phyloP scores from a whole-genome alignment of 352 stramenopile genomes.

The Phytophthora kernoviae region DNA sequence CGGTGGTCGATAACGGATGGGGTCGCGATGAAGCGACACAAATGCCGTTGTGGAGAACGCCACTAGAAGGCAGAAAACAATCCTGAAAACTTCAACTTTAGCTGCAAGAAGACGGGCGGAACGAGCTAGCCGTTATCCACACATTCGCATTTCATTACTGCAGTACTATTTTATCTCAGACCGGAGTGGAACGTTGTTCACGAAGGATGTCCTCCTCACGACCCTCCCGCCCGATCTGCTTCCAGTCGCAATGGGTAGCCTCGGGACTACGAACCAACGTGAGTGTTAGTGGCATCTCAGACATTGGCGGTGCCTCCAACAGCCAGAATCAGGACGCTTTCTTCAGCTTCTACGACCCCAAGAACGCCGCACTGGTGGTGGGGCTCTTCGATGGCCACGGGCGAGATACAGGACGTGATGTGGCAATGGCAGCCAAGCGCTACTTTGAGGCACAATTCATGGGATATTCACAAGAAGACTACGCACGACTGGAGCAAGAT shows the following conservation, averaged over 20 bases:
- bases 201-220: conserved; percentile 14
- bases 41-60: not conserved
- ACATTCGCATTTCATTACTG: conserved; percentile 21
- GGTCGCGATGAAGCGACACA: not conserved
- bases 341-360: conserved; percentile 63
- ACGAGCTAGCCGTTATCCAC: not conserved
- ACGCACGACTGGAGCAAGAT: conserved; percentile 52
- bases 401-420: conserved; percentile 71
- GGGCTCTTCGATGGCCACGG: conserved; percentile 90
- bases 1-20: no score
- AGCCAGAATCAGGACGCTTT: conserved; percentile 90
- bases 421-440: conserved; percentile 58
- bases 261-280: conserved; percentile 18
- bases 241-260: conserved; percentile 15
- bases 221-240: conserved; percentile 21
- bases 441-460: conserved; percentile 75
- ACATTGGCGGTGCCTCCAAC: conserved; percentile 58
- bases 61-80: not conserved
- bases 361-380: conserved; percentile 54
- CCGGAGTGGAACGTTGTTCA: no score
- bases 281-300: conserved; percentile 54
- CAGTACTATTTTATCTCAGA: not conserved
- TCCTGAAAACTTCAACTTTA: not conserved
- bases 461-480: conserved; percentile 46
- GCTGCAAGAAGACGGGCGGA: not conserved